Evolutionary conservation across 805 yeast species (phyloP).

Genomic region (Isabelozyma pseudorhagii): DNA sequence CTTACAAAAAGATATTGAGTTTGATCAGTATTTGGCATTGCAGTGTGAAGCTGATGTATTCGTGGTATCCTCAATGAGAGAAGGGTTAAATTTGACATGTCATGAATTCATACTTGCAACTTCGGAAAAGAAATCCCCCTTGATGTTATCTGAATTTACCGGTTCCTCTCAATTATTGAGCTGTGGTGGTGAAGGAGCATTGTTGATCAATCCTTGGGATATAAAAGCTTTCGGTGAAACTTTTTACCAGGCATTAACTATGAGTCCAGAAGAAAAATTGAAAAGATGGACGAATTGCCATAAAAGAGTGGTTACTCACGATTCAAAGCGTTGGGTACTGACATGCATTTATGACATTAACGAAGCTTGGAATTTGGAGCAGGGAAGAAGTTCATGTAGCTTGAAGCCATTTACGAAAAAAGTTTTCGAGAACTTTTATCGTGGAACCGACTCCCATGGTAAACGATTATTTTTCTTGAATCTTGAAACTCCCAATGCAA

Average conservation of each 20-base stretch:
- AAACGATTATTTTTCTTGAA: conserved; percentile 52
- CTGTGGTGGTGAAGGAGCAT: conserved; percentile 53
- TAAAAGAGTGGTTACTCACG: conserved; percentile 59
- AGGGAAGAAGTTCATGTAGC: conserved; percentile 19
- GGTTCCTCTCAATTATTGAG: conserved; percentile 84
- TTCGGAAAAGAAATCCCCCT: conserved; percentile 67
- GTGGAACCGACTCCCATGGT: conserved; percentile 13
- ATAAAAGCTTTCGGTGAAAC: conserved; percentile 59
- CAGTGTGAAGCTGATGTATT: conserved; percentile 83
- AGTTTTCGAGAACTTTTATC: conserved; percentile 31
- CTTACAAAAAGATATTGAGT: conserved; percentile 83
- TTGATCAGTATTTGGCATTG: conserved; percentile 84
- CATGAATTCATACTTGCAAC: conserved; percentile 89
- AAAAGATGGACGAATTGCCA: conserved; percentile 61
- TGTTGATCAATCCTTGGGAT: conserved; percentile 92
- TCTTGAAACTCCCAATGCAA: conserved; percentile 43
- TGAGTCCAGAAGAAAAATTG: conserved; percentile 57
- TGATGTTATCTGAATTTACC: conserved; percentile 87
- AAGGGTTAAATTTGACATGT: conserved; percentile 95
- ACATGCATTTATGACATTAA: conserved; percentile 53
- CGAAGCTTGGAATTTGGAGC: conserved; percentile 35
- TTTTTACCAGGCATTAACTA: conserved; percentile 61
- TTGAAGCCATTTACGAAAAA: conserved; percentile 29
- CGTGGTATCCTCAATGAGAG: conserved; percentile 87
- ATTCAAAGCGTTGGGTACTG: conserved; percentile 72